phyloP scores from a whole-genome alignment of 768 basidiomycete species.

The Thelephora ganbajun region DNA sequence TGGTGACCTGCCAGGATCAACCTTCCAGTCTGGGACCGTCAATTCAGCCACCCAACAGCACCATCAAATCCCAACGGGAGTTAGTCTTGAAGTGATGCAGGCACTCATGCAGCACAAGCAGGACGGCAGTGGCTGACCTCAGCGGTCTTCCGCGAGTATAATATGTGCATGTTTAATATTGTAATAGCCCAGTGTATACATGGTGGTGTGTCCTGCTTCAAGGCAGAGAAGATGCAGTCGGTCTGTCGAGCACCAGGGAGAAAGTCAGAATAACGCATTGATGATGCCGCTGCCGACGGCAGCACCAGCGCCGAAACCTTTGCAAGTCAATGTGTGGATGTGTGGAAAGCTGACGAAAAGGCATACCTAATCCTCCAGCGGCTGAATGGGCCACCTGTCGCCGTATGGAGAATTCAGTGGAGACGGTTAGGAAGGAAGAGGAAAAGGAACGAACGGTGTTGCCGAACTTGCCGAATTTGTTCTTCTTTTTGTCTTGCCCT shows the following conservation, averaged over 20 bases:
- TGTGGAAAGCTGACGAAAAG: slow-evolving; percentile 11
- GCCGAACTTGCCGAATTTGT: slow-evolving; percentile 40
- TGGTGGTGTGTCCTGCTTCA: no score
- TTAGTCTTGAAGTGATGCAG: slow-evolving; percentile 29
- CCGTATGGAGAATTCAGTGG: neutral
- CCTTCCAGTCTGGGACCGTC: neutral
- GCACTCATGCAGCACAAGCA: slow-evolving; percentile 30
- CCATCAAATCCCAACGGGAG: slow-evolving; percentile 1
- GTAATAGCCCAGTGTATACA: no score
- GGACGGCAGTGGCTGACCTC: slow-evolving; percentile 13
- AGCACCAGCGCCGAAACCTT: slow-evolving; percentile 21
- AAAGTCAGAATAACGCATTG: slow-evolving; percentile 29
- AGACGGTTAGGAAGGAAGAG: neutral
- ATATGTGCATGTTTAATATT: no score
- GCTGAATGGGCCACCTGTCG: slow-evolving; percentile 23
- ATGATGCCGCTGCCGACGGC: slow-evolving; percentile 39
- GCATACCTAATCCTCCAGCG: slow-evolving; percentile 59
- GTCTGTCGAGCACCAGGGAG: no score
- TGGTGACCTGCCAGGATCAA: neutral
- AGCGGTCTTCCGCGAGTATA: no score
- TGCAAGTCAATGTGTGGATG: slow-evolving; percentile 21
- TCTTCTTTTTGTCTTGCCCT: slow-evolving; percentile 34
- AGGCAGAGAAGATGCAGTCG: no score
- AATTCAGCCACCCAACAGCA: neutral
- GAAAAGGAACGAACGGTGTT: slow-evolving; percentile 31